Base-by-base conservation (phyloP, 805 yeast genomes). In the Kregervanrija delftensis region DNA sequence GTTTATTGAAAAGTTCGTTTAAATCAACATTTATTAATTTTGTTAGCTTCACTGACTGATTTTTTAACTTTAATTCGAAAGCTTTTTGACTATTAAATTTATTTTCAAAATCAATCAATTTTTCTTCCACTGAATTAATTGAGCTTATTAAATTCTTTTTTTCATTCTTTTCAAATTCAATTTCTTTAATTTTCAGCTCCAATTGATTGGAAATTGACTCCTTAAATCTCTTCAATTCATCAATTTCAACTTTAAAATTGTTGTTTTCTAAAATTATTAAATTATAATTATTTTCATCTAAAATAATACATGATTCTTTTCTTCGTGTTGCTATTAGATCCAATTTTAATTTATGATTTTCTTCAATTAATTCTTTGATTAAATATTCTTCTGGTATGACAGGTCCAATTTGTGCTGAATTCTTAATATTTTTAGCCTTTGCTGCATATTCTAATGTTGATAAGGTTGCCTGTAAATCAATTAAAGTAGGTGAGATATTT, bases 401-500 rank as follows among this genome's bases (percentile, higher is more conserved):
- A 11, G 70, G 70, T 4, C 77, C 77, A 9, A 69, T 58, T 50
- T 74, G 81, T 4, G 80, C 80, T 28, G 69, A 51, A 51, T 77
- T 77, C 50, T 66, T 67, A 43, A 77, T 74, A 48, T 68, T 72
- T 49, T 77, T 77, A 6, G 81, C 82, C 51, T 75, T 75, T 28
- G 76, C 65, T 0, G 82, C 82, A 57, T 77, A 77, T 40, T 76
- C 77, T 34, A 77, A 58, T 0, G 83, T 76, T 32, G 77, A 72
- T 3, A 69, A 51, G 4, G 81, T 76, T 47, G 77, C 79, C n/a
- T 69, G 71, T 16, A 66, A 57, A 50, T 75, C 77, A 16, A 65
- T 47, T 30, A 63, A 59, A 5, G 79, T 70, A 0, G 95, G 95
- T 0, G 95, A 80, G 0, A 88, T 71, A 59, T 95, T 87, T 15